A percentile compares a stretch with the other conserved stretches of the same genome.
Evolutionary conservation across 2,329 filamentous ascomycete species (phyloP).

Genomic region (Geosmithia flava): DNA sequence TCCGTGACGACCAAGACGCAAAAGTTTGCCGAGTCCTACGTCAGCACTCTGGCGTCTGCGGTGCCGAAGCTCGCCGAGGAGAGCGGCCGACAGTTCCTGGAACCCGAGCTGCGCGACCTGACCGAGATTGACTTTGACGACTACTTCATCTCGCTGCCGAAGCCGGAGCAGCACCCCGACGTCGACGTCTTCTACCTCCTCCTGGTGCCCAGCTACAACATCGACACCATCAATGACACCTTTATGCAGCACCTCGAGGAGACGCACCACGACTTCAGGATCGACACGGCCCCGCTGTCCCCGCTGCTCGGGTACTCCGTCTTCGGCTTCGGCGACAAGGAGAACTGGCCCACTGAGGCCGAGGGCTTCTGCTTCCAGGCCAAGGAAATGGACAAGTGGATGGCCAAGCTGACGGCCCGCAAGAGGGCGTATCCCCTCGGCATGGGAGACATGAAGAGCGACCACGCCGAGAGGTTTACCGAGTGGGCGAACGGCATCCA

Average conservation of each 20-base stretch:
- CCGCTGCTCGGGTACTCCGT: conserved; percentile 76
- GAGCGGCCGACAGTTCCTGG: conserved; percentile 26
- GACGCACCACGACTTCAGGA: conserved; percentile 92
- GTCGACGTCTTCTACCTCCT: conserved; percentile 70
- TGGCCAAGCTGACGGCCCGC: conserved; percentile 82
- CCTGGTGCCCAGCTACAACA: conserved; percentile 84
- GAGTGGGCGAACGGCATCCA: conserved; percentile 72
- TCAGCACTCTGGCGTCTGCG: conserved; percentile 37
- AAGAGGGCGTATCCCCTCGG: conserved; percentile 85
- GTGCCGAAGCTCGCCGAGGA: conserved; percentile 34
- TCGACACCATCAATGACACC: conserved; percentile 80
- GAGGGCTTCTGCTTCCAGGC: conserved; percentile 92
- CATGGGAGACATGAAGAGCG: conserved; percentile 73
- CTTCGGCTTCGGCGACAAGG: conserved; percentile 84
- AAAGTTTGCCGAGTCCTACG: conserved; percentile 53
- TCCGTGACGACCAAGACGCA: conserved; percentile 79
- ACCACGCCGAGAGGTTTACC: conserved; percentile 50
- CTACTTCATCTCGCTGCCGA: conserved; percentile 72
- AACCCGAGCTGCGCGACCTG: conserved; percentile 61
- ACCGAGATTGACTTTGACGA: conserved; percentile 87
- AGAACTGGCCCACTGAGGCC: conserved; percentile 83
- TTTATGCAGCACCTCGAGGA: conserved; percentile 82
- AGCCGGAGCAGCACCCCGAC: conserved; percentile 25
- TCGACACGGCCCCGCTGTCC: conserved; percentile 76
- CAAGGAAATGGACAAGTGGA: conserved; percentile 83